Percentiles rank a stretch among this genome's conserved stretches.
These are phyloP conservation scores for Beauveria australis DNA, from an alignment of 2,329 filamentous ascomycete genomes.

Conservation along the genomic window DNA sequence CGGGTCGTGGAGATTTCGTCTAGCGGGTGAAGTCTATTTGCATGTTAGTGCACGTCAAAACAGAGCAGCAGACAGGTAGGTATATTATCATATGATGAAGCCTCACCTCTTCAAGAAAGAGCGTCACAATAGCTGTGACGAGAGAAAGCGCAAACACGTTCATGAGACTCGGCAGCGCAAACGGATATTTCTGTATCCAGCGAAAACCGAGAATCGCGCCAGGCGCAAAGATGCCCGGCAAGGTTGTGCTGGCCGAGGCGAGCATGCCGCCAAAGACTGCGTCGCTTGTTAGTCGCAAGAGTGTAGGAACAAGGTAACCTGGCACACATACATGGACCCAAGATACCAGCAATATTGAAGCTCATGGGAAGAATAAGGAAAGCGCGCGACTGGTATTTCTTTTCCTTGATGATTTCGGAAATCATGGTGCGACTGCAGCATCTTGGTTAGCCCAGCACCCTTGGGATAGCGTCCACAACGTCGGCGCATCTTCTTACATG, in stretches of 20 bases:
- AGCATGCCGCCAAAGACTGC: constrained; percentile 56
- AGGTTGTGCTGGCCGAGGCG: constrained; percentile 54
- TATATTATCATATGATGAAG: not conserved
- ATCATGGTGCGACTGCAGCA: constrained; percentile 35
- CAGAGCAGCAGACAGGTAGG: not conserved
- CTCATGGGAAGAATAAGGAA: constrained; percentile 40
- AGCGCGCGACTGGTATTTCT: constrained; percentile 39
- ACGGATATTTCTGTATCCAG: constrained; percentile 60
- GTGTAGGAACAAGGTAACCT: no score
- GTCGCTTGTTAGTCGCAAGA: not conserved
- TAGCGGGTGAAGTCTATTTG: constrained; percentile 37
- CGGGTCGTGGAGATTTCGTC: constrained; percentile 36
- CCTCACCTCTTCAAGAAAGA: constrained; percentile 58
- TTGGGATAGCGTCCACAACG: not conserved
- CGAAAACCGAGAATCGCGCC: constrained; percentile 49
- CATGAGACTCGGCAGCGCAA: constrained; percentile 60
- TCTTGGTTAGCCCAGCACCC: not conserved
- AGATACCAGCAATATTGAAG: constrained; percentile 38
- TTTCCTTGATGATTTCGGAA: constrained; percentile 39
- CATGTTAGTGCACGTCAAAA: not conserved
- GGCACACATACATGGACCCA: constrained; percentile 33
- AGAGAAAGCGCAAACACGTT: constrained; percentile 52
- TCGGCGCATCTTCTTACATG: constrained; percentile 31
- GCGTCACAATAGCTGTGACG: constrained; percentile 46
- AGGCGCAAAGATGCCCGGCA: constrained; percentile 56